phyloP scores from a whole-genome alignment of 805 yeast genomes.

The Isabelozyma rhagii region DNA sequence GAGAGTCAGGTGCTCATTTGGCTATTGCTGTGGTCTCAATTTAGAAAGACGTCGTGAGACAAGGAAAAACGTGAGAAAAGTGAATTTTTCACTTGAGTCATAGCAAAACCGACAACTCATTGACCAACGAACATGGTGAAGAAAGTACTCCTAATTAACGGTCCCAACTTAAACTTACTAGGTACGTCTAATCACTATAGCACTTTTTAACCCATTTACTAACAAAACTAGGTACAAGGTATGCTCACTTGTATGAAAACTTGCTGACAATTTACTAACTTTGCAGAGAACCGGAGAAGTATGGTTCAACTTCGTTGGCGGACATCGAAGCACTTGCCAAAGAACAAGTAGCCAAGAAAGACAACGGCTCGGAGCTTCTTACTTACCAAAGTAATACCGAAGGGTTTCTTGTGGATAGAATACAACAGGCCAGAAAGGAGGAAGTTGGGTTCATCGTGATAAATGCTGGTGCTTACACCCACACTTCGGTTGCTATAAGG shows the following conservation, averaged over 20 bases:
- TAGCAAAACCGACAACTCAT: not conserved
- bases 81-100: not conserved
- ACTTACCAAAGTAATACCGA: slow-evolving; percentile 45
- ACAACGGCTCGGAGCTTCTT: slow-evolving; percentile 28
- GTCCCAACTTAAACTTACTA: slow-evolving; percentile 49
- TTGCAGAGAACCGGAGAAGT: slow-evolving; percentile 46
- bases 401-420: slow-evolving; percentile 45
- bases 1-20: not conserved
- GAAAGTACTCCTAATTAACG: slow-evolving; percentile 45
- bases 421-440: slow-evolving; percentile 43
- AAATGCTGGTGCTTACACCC: slow-evolving; percentile 54
- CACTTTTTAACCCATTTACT: not conserved
- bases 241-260: not conserved
- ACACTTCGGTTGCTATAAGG: slow-evolving; percentile 48
- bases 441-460: slow-evolving; percentile 45
- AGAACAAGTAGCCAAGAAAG: slow-evolving; percentile 23
- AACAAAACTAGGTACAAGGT: slow-evolving; percentile 1
- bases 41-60: not conserved
- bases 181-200: slow-evolving; percentile 21
- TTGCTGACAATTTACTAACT: slow-evolving; percentile 4
- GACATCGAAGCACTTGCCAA: slow-evolving; percentile 43
- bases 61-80: not conserved
- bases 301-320: slow-evolving; percentile 43
- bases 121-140: slow-evolving; percentile 25
- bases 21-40: too few species aligned